Conservation (phyloP, 768 basidiomycete genomes). For the Clavaria fumosa region DNA sequence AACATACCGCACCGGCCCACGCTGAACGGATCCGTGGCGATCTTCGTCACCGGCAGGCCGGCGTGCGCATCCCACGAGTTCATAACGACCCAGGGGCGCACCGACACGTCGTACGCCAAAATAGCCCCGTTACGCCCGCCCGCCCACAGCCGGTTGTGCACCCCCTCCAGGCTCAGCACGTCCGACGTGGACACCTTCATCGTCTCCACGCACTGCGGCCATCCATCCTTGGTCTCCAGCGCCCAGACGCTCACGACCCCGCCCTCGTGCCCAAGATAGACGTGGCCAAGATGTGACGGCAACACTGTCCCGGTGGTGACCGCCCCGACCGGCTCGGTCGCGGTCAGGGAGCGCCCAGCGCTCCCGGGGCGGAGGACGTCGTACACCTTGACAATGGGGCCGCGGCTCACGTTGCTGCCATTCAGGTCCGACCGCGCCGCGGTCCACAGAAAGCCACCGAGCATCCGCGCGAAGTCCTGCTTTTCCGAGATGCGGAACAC, state of each 20-base stretch:
- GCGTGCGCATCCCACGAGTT: conserved; percentile 81
- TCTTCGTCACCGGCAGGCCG: conserved; percentile 42
- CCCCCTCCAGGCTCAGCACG: conserved; percentile 72
- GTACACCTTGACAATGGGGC: conserved; percentile 70
- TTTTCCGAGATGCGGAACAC: conserved; percentile 64
- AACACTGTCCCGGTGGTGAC: conserved; percentile 72
- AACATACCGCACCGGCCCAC: conserved; percentile 54
- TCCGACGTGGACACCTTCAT: conserved; percentile 71
- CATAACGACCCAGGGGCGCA: conserved; percentile 70
- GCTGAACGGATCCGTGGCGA: conserved; percentile 60
- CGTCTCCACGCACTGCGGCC: conserved; percentile 54
- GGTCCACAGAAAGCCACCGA: conserved; percentile 76
- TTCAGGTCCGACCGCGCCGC: conserved; percentile 40
- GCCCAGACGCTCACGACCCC: conserved; percentile 81
- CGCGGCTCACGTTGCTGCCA: conserved; percentile 25
- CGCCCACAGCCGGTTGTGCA: conserved; percentile 74
- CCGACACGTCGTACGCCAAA: conserved; percentile 58
- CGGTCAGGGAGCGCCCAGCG: conserved; percentile 36
- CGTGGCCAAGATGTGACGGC: conserved; percentile 44
- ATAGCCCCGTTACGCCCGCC: conserved; percentile 76
- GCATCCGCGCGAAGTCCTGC: conserved; percentile 59
- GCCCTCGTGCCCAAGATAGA: conserved; percentile 86
- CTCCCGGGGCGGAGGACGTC: conserved; percentile 53
- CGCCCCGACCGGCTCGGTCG: conserved; percentile 60
- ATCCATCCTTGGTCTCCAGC: conserved; percentile 34